Percentiles rank a stretch among this genome's conserved stretches.
phyloP scores from a whole-genome alignment of 2,329 filamentous ascomycete genomes.

The Colletotrichum endophyticum region DNA sequence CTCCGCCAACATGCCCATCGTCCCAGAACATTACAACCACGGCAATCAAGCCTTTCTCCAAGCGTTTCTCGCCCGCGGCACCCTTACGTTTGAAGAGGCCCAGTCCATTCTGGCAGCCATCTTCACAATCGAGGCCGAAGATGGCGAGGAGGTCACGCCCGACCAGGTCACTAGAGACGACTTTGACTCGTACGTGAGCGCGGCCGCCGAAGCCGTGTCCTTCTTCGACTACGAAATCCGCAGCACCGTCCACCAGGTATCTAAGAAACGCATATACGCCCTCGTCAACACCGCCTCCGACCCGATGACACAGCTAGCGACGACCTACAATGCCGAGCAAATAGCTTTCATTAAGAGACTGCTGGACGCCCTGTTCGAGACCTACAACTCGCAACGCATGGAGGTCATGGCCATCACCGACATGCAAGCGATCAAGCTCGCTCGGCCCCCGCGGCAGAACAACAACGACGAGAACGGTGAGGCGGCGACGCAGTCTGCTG shows the following conservation, averaged over 20 bases:
- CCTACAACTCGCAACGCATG: conserved; percentile 77
- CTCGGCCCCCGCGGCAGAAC: conserved; percentile 51
- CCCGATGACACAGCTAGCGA: conserved; percentile 84
- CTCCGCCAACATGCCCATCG: conserved; percentile 16
- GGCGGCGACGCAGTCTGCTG: conserved; percentile 32
- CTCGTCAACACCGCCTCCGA: conserved; percentile 91
- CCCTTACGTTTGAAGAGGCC: conserved; percentile 77
- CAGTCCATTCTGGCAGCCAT: conserved; percentile 79
- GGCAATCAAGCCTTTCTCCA: conserved; percentile 89
- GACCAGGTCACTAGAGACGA: conserved; percentile 72
- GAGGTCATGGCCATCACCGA: conserved; percentile 84
- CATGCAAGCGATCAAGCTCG: conserved; percentile 78
- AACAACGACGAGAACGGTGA: conserved; percentile 35
- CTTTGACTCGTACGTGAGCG: conserved; percentile 71
- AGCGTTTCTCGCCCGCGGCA: conserved; percentile 79
- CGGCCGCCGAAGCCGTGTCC: conserved; percentile 74
- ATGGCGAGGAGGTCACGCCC: conserved; percentile 46
- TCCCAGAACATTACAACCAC: conserved; percentile 53
- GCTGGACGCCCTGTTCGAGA: conserved; percentile 91
- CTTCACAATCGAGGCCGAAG: conserved; percentile 57
- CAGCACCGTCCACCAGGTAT: conserved; percentile 71
- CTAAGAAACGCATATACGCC: conserved; percentile 74
- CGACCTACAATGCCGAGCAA: conserved; percentile 80
- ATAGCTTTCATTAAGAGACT: conserved; percentile 88
- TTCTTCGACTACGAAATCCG: conserved; percentile 89